A percentile compares a stretch with the other conserved stretches of the same genome.
Conservation (phyloP, 306 rosid genomes). For the Ceratonia siliqua region DNA sequence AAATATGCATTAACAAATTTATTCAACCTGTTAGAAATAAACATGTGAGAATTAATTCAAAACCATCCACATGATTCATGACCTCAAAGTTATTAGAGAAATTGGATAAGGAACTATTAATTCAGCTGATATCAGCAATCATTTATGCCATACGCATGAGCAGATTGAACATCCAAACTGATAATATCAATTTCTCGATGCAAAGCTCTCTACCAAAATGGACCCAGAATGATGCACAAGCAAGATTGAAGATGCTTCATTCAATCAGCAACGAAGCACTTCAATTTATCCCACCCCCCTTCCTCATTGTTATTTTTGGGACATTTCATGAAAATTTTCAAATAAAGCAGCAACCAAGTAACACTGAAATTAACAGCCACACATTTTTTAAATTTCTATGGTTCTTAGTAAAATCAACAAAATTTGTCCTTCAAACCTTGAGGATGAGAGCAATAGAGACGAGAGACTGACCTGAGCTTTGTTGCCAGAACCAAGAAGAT, state of each 20-base stretch:
- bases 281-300: neutral
- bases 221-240: neutral
- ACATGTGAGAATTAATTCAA: neutral
- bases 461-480: too few species aligned
- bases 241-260: neutral
- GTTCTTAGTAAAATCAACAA: too few species aligned
- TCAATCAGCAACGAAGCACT: neutral
- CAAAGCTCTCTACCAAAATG: neutral
- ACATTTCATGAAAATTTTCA: neutral
- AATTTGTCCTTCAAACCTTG: too few species aligned
- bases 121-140: neutral
- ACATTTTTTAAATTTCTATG: too few species aligned
- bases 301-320: neutral
- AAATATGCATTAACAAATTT: conserved; percentile 10
- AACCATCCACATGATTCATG: neutral
- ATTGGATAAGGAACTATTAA: neutral
- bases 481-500: too few species aligned
- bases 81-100: neutral
- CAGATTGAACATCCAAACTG: neutral
- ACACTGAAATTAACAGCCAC: too few species aligned
- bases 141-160: neutral
- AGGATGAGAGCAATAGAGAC: too few species aligned
- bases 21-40: neutral
- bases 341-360: too few species aligned
- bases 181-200: neutral